These are phyloP conservation scores for Plenodomus lindquistii DNA, from an alignment of 2,329 filamentous ascomycete genomes.

Conservation along the genomic window DNA sequence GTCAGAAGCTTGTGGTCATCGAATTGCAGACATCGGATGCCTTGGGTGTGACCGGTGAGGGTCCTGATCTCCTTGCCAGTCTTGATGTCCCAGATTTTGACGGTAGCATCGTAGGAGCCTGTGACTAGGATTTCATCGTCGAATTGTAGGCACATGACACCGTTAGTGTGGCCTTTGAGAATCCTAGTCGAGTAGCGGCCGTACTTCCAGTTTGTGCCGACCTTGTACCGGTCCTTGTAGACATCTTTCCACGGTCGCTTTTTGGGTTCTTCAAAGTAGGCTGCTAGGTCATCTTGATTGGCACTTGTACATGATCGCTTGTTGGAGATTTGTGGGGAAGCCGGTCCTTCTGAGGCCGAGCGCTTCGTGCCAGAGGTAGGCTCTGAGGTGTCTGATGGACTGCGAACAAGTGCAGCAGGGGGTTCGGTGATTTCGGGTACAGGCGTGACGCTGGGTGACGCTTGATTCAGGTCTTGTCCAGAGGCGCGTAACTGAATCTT, in stretches of 20 bases:
- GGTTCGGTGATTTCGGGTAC: constrained; percentile 42
- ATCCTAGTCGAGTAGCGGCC: constrained; percentile 83
- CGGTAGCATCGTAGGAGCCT: constrained; percentile 91
- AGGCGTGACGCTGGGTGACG: constrained; percentile 56
- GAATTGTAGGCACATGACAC: constrained; percentile 78
- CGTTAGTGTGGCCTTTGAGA: constrained; percentile 86
- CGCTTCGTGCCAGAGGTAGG: constrained; percentile 32
- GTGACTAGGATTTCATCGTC: constrained; percentile 91
- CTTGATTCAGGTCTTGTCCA: constrained; percentile 60
- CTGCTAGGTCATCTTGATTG: constrained; percentile 42
- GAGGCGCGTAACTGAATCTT: constrained; percentile 75
- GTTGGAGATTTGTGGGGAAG: constrained; percentile 26
- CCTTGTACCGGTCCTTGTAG: constrained; percentile 92
- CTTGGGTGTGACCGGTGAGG: constrained; percentile 77
- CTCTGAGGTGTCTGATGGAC: constrained; percentile 18
- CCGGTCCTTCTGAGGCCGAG: constrained; percentile 25
- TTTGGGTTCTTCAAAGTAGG: constrained; percentile 54
- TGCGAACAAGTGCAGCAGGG: constrained; percentile 13
- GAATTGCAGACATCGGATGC: constrained; percentile 88
- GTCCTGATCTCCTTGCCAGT: constrained; percentile 86
- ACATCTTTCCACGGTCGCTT: constrained; percentile 90
- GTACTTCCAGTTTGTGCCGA: constrained; percentile 97
- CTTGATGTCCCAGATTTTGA: constrained; percentile 95
- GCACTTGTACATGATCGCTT: constrained; percentile 42
- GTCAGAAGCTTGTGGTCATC: constrained; percentile 90